A percentile compares a stretch with the other conserved stretches of the same genome.
These are phyloP conservation scores for Cymbopogon citratus DNA, from an alignment of 176 grass and related monocot species.

Conservation along the genomic window DNA sequence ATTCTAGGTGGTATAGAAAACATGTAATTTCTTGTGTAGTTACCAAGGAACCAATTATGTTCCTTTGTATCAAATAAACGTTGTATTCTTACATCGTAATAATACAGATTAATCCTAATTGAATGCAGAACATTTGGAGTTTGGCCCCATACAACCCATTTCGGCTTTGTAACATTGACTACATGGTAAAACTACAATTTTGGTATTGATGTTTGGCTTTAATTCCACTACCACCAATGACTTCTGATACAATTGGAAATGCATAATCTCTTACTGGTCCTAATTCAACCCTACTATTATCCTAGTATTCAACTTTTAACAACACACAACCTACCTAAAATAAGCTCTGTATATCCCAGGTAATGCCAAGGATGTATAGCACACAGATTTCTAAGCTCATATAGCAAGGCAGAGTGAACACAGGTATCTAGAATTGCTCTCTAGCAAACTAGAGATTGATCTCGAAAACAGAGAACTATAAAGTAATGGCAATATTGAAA, in stretches of 20 bases:
- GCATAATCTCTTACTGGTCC: too few species aligned
- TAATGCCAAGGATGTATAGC: not conserved
- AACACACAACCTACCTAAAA: not conserved
- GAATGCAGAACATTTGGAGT: not conserved
- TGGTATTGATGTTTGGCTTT: not conserved
- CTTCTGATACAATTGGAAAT: not conserved
- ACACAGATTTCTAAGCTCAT: not conserved
- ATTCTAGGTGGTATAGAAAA: slow-evolving; percentile 20
- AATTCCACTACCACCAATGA: not conserved
- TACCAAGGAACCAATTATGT: not conserved
- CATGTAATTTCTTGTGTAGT: slow-evolving; percentile 23
- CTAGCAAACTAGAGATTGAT: not conserved
- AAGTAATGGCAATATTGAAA: not conserved
- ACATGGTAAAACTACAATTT: not conserved
- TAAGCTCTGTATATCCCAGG: not conserved
- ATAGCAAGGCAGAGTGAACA: not conserved
- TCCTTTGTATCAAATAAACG: slow-evolving; percentile 20
- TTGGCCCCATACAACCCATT: not conserved
- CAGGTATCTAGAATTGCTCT: not conserved
- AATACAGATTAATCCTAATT: not conserved
- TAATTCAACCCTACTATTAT: not conserved
- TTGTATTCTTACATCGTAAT: slow-evolving; percentile 4
- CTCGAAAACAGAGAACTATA: not conserved
- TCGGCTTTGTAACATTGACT: not conserved
- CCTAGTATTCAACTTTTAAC: too few species aligned